Conservation (phyloP, 1,284 basidiomycete species). For the Bondarzewia mesenterica region DNA sequence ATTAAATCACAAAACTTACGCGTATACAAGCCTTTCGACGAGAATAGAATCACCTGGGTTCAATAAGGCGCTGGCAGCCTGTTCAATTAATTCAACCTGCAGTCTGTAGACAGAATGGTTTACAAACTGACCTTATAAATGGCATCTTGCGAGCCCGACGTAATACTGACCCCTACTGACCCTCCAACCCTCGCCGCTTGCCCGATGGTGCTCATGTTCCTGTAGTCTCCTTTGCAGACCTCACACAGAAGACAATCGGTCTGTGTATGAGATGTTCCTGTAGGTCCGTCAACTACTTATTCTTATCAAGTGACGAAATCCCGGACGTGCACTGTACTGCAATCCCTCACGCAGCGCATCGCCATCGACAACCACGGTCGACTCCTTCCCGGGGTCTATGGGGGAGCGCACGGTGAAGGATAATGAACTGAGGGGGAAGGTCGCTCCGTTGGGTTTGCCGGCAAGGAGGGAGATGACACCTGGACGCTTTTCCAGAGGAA, state of each 20-base stretch:
- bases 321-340: conserved; percentile 81
- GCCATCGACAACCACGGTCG: conserved; percentile 44
- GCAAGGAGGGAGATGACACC: conserved; percentile 84
- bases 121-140: conserved; percentile 58
- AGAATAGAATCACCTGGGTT: conserved; percentile 80
- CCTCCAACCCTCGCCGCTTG: conserved; percentile 57
- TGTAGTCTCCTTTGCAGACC: too few species aligned
- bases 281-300: conserved; percentile 52
- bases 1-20: conserved; percentile 35
- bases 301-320: conserved; percentile 45
- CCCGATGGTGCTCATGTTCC: conserved; percentile 52
- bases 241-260: too few species aligned
- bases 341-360: conserved; percentile 54
- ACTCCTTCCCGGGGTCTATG: conserved; percentile 32
- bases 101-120: background rate
- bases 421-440: conserved; percentile 84
- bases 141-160: conserved; percentile 36
- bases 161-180: conserved; percentile 70
- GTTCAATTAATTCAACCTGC: background rate
- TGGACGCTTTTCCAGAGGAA: conserved; percentile 70
- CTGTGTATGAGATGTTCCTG: too few species aligned
- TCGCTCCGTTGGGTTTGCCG: conserved; percentile 81
- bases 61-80: conserved; percentile 55
- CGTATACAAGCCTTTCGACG: conserved; percentile 84
- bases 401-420: conserved; percentile 47